Evolutionary conservation across 768 basidiomycete genomes (phyloP).

Genomic region (Multifurca ochricompacta): DNA sequence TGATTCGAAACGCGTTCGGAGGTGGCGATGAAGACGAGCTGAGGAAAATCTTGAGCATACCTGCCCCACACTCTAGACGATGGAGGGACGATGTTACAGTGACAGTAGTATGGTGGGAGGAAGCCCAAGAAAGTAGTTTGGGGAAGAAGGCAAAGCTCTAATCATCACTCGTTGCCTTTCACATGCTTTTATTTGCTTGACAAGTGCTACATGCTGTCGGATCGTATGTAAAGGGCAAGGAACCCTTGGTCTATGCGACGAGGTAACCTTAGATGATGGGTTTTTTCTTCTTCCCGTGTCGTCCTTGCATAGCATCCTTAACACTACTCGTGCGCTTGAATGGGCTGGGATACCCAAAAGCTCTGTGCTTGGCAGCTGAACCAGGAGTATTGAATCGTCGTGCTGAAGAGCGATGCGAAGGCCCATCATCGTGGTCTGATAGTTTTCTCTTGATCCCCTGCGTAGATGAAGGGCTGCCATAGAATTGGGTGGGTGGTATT

Average conservation of each 20-base stretch:
- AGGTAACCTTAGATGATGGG: constrained; percentile 28
- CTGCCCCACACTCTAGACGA: constrained; percentile 67
- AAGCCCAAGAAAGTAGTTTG: constrained; percentile 44
- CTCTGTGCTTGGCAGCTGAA: not conserved
- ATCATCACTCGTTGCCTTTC: constrained; percentile 17
- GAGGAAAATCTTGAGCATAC: constrained; percentile 65
- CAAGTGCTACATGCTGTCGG: constrained; percentile 7
- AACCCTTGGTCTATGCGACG: not conserved
- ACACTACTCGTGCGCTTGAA: constrained; percentile 30
- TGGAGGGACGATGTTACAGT: constrained; percentile 83
- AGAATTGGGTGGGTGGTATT: constrained; percentile 12
- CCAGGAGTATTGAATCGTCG: not conserved
- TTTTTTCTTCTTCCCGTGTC: constrained; percentile 29
- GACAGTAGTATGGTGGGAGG: constrained; percentile 81
- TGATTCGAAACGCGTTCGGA: constrained; percentile 91
- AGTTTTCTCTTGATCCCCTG: constrained; percentile 37
- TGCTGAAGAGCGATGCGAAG: constrained; percentile 3
- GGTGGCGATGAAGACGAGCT: constrained; percentile 59
- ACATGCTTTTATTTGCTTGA: constrained; percentile 11
- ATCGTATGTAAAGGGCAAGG: constrained; percentile 3
- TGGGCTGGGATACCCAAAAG: constrained; percentile 25
- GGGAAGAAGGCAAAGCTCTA: constrained; percentile 48
- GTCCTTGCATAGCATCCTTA: constrained; percentile 30
- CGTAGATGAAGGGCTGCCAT: constrained; percentile 1
- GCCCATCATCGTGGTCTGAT: constrained; percentile 29